Base-by-base conservation (phyloP, 345 rosid genomes). In the Ceriops zippeliana region DNA sequence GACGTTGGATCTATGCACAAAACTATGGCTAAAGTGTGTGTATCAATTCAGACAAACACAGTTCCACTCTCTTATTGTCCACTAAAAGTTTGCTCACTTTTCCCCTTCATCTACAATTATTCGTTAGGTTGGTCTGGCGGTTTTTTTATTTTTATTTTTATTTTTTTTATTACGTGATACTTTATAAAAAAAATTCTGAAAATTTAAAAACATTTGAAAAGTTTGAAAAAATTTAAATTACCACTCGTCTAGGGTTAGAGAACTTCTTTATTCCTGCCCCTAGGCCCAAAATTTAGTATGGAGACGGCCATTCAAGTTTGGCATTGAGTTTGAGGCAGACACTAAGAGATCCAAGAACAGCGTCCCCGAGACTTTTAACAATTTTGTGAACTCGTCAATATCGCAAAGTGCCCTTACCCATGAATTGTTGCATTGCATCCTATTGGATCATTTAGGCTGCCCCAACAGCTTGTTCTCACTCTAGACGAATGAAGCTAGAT, bases 51-150 rank as follows among this genome's bases (percentile, higher is more conserved):
- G 85, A 85, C 86, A 82, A 82, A 79, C 79, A 83, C 78, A 77
- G 85, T 81, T 81, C 52, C 68, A 66, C 73, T 84, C 78, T 83
- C 80, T 83, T 66, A 67, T 77, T 77, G 77, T 87, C 86, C 85
- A 81, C 89, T 81, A 79, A 75, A 71, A 69, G 79, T 68, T 66
- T 72, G 70, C 67, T 75, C 61, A 68, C 83, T 78, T 84, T 87
- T 31, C 72, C 58, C 68, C 63, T 81, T 83, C 80, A 80, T 82
- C 68, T 76, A 63, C 81, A 86, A 87, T 85, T 84, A 83, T 83
- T 84, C 64, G 70, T 13, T 61, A 83, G 90, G 89, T 87, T 85
- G 88, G 86, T 70, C 83, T 81, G 80, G 78, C 78, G 83, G 85
- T 34, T 6, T 7, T 34, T 7, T 7, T 34, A 1, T 7, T 6